Conservation (phyloP, 192 early-diverging fungal species). For the Linnemannia zychae region DNA sequence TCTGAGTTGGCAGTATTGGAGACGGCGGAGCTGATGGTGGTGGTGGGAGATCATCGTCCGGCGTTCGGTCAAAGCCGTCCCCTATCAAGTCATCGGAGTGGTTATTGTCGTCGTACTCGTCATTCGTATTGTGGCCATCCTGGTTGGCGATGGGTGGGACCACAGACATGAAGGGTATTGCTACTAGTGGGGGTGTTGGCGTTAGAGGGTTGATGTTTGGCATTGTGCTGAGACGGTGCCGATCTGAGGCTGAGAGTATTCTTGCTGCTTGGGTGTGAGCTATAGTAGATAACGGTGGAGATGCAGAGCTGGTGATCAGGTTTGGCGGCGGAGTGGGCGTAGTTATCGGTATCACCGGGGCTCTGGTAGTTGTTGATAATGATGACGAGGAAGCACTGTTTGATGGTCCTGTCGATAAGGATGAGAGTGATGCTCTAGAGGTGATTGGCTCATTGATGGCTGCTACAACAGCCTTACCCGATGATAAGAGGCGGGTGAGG, state of each 20-base stretch:
- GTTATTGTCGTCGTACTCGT: neutral
- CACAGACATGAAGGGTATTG: neutral
- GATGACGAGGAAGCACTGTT: neutral
- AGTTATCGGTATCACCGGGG: neutral
- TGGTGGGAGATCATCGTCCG: neutral
- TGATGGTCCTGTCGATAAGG: neutral
- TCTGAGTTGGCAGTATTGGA: neutral
- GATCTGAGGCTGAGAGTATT: neutral
- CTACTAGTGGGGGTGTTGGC: neutral
- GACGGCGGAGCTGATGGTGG: neutral
- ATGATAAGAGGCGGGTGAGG: neutral
- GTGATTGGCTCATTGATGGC: neutral
- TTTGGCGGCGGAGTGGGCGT: neutral
- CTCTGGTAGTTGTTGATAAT: neutral
- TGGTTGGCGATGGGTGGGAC: neutral
- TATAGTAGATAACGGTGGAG: neutral
- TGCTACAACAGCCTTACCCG: neutral
- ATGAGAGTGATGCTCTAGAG: neutral
- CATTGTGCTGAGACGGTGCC: neutral
- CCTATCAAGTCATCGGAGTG: neutral
- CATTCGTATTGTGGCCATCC: neutral
- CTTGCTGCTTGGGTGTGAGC: neutral
- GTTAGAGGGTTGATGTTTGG: neutral
- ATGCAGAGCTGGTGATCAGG: neutral
- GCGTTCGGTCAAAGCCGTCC: neutral